Conservation (phyloP, 2,329 filamentous ascomycete genomes). For the Claviceps lovelessii region DNA sequence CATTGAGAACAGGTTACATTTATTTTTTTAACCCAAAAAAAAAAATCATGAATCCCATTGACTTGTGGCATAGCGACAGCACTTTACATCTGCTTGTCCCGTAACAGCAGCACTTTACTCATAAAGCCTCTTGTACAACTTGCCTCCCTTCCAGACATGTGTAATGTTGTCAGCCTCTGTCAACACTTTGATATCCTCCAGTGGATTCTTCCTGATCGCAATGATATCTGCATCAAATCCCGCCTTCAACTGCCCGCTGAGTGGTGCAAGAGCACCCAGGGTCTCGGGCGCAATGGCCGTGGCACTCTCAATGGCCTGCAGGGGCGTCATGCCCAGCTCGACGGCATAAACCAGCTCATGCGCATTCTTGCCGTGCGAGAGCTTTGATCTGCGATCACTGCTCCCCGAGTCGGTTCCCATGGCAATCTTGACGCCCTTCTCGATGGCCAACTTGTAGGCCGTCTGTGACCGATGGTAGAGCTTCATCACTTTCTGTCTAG, state of each 20-base stretch:
- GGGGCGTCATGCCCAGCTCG: conserved; percentile 31
- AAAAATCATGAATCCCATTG: no score
- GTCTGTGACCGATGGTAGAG: conserved; percentile 23
- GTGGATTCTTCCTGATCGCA: conserved; percentile 26
- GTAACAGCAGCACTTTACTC: background rate
- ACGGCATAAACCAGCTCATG: conserved; percentile 33
- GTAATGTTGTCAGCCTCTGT: conserved; percentile 23
- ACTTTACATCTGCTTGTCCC: no score
- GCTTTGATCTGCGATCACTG: conserved; percentile 14
- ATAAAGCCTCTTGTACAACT: conserved; percentile 21
- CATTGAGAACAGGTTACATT: no score
- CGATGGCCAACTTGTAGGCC: conserved; percentile 25
- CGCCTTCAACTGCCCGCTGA: conserved; percentile 29
- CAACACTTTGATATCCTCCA: conserved; percentile 26
- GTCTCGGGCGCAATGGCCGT: conserved; percentile 30
- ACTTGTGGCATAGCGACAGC: no score
- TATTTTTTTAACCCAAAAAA: background rate
- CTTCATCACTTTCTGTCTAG: conserved; percentile 7
- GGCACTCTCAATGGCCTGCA: conserved; percentile 36
- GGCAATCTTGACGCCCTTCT: conserved; percentile 23
- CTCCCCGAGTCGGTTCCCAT: conserved; percentile 27
- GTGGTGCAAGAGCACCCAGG: conserved; percentile 27
- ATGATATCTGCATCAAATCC: conserved; percentile 35
- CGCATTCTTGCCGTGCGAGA: conserved; percentile 19
- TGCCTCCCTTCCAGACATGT: conserved; percentile 29